Evolutionary conservation across 129 eudicot species (phyloP).

Genomic region (Centaurea solstitialis): DNA sequence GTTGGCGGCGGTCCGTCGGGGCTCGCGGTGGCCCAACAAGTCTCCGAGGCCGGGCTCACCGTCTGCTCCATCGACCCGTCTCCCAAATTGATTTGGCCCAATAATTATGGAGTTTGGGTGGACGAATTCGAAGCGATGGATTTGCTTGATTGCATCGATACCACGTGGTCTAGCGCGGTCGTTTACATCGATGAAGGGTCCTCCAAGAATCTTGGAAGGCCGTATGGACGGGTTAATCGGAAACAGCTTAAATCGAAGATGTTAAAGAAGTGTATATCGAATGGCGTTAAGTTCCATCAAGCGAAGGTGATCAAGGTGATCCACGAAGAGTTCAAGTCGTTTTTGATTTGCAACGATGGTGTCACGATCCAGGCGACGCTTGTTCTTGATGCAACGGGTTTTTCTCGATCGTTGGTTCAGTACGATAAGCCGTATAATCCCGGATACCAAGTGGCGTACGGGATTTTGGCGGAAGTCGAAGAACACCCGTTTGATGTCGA

Average conservation of each 20-base stretch:
- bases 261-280: slow-evolving; percentile 86
- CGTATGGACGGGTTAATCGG: slow-evolving; percentile 91
- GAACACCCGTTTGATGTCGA: slow-evolving; percentile 91
- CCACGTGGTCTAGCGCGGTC: slow-evolving; percentile 94
- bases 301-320: slow-evolving; percentile 90
- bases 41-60: slow-evolving; percentile 87
- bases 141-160: slow-evolving; percentile 89
- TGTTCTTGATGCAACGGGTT: slow-evolving; percentile 98
- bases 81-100: slow-evolving; percentile 94
- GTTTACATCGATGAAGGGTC: slow-evolving; percentile 67
- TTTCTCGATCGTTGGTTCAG: slow-evolving; percentile 81
- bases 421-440: slow-evolving; percentile 98
- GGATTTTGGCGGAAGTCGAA: slow-evolving; percentile 93
- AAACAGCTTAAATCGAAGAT: slow-evolving; percentile 90
- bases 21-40: slow-evolving; percentile 94
- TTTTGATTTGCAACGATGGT: slow-evolving; percentile 88
- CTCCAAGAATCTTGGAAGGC: slow-evolving; percentile 76
- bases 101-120: slow-evolving; percentile 98
- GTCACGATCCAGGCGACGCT: slow-evolving; percentile 83
- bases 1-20: slow-evolving; percentile 99
- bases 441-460: slow-evolving; percentile 98
- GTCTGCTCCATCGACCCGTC: slow-evolving; percentile 96
- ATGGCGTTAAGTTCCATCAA: slow-evolving; percentile 95
- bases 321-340: slow-evolving; percentile 81
- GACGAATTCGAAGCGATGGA: slow-evolving; percentile 99